Conservation (phyloP, 192 early-diverging fungal genomes). For the Dimargaris cristalligena region DNA sequence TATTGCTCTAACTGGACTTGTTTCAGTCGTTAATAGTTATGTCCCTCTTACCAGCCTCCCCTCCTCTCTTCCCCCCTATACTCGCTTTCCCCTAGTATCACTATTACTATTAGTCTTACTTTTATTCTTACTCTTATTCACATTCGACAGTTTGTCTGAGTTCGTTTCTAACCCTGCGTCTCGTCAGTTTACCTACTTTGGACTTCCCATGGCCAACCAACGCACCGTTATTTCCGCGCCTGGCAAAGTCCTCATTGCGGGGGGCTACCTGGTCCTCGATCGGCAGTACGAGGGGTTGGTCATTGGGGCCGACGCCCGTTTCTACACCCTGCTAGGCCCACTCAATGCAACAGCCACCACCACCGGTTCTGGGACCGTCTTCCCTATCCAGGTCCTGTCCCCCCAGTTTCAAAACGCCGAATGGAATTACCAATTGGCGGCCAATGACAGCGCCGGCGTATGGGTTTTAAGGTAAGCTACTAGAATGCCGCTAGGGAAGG, state of each 20-base stretch:
- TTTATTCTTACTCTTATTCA: too few relatives aligned
- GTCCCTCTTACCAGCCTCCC: too few relatives aligned
- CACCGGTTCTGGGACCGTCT: neutral
- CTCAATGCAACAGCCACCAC: constrained; percentile 2
- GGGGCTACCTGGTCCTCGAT: constrained; percentile 91
- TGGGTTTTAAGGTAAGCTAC: too few relatives aligned
- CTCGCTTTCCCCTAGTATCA: too few relatives aligned
- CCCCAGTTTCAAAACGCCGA: constrained; percentile 74
- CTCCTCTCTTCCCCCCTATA: too few relatives aligned
- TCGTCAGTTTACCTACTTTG: neutral
- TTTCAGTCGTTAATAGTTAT: too few relatives aligned
- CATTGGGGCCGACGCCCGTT: constrained; percentile 66
- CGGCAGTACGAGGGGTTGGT: constrained; percentile 63
- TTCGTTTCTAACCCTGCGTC: too few relatives aligned
- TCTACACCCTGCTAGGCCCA: constrained; percentile 50
- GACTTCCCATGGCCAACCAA: neutral
- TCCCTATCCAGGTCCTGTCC: constrained; percentile 43
- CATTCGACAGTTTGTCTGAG: too few relatives aligned
- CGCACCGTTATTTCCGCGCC: constrained; percentile 65
- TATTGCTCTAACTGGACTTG: too few relatives aligned
- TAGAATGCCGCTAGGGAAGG: too few relatives aligned
- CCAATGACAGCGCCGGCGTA: too few relatives aligned
- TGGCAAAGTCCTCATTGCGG: constrained; percentile 84
- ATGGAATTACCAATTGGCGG: constrained; percentile 67
- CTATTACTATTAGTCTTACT: too few relatives aligned